Evolutionary conservation across 805 yeast genomes (phyloP).

Genomic region (Candida mattraensis): DNA sequence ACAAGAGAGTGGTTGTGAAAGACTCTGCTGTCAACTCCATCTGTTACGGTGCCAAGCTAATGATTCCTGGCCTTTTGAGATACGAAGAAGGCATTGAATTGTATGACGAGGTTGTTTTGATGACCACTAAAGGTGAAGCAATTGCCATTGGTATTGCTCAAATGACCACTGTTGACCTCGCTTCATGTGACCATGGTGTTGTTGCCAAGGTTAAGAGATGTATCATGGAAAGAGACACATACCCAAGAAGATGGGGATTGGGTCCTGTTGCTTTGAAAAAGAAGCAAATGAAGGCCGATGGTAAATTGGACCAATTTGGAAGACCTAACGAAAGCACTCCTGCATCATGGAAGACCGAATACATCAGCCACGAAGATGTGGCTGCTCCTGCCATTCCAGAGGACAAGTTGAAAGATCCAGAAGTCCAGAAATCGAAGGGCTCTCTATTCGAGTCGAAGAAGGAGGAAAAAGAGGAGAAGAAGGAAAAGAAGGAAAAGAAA

Average conservation of each 20-base stretch:
- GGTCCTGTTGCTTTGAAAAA: constrained; percentile 99
- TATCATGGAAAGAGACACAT: constrained; percentile 98
- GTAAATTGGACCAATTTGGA: constrained; percentile 95
- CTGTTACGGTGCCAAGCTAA: constrained; percentile 97
- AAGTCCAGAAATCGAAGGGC: constrained; percentile 46
- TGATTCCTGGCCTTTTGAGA: constrained; percentile 98
- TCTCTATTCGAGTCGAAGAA: constrained; percentile 39
- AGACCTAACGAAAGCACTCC: constrained; percentile 94
- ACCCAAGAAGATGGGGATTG: constrained; percentile 99
- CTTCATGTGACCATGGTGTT: constrained; percentile 96
- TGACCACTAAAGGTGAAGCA: constrained; percentile 99
- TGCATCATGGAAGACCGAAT: constrained; percentile 82
- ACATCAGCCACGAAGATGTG: constrained; percentile 68
- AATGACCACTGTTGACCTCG: constrained; percentile 96
- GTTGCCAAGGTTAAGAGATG: constrained; percentile 99
- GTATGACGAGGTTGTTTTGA: constrained; percentile 95
- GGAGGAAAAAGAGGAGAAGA: constrained; percentile 27
- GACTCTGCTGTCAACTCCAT: constrained; percentile 97
- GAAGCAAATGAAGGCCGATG: constrained; percentile 96
- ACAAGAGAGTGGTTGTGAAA: constrained; percentile 90
- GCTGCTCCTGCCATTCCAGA: constrained; percentile 61
- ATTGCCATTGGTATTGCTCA: constrained; percentile 98
- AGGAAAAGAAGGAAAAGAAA: constrained; percentile 54
- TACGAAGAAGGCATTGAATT: constrained; percentile 97
- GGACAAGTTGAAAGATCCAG: constrained; percentile 43